A percentile compares a stretch with the other conserved stretches of the same genome.
phyloP scores from a whole-genome alignment of 129 eudicot genomes.

The Centrapalus pauciflorus region DNA sequence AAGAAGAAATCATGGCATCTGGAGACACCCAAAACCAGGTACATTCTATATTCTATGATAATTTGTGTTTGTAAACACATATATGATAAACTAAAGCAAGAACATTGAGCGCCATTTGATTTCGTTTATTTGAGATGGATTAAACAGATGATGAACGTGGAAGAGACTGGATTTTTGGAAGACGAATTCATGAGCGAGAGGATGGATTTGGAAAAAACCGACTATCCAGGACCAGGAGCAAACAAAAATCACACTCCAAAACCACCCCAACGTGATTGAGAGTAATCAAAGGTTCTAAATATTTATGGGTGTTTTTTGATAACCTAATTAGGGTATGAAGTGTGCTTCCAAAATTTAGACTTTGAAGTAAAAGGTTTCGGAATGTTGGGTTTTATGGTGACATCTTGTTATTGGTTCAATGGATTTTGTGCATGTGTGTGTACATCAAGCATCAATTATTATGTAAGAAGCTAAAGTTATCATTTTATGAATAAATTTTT shows the following conservation, averaged over 20 bases:
- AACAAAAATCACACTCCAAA: constrained; percentile 50
- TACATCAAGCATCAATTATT: constrained; percentile 11
- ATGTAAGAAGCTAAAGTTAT: constrained; percentile 14
- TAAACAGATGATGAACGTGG: constrained; percentile 21
- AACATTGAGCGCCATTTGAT: not conserved
- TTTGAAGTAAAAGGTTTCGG: constrained; percentile 12
- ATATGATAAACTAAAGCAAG: constrained; percentile 3
- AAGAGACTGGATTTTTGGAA: constrained; percentile 16
- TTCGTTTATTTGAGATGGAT: constrained; percentile 13
- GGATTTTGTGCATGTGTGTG: constrained; percentile 20
- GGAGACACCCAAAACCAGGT: constrained; percentile 26
- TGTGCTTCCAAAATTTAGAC: constrained; percentile 18
- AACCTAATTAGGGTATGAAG: constrained; percentile 28
- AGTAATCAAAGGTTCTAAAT: constrained; percentile 6
- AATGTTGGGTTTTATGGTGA: constrained; percentile 15
- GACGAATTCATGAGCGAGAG: constrained; percentile 35
- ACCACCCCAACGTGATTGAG: constrained; percentile 31
- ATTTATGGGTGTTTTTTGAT: constrained; percentile 11
- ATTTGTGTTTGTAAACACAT: not conserved
- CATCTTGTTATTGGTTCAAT: constrained; percentile 17
- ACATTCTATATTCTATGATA: constrained; percentile 10
- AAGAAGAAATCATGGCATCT: constrained; percentile 21
- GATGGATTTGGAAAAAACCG: constrained; percentile 52
- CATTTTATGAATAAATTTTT: constrained; percentile 17
- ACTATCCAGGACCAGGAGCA: constrained; percentile 54